phyloP scores from a whole-genome alignment of 345 rosid genomes.

The Murraya paniculata region DNA sequence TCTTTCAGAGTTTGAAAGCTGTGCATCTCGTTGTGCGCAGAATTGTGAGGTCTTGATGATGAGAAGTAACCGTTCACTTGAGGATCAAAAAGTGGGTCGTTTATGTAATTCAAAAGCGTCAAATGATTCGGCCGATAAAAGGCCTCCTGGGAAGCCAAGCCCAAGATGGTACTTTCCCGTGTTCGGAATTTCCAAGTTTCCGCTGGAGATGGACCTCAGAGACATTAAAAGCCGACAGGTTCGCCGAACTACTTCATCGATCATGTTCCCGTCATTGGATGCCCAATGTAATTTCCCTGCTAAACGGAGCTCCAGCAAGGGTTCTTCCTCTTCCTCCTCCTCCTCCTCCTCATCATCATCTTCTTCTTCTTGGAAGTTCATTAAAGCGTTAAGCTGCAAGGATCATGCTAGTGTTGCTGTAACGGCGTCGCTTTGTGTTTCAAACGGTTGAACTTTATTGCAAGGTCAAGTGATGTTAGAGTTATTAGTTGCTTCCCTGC shows the following conservation, averaged over 20 bases:
- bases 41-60: no score
- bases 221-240: constrained; percentile 67
- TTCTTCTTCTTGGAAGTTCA: constrained; percentile 38
- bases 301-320: constrained; percentile 28
- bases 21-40: neutral
- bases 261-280: constrained; percentile 34
- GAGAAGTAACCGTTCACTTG: neutral
- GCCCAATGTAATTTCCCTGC: constrained; percentile 13
- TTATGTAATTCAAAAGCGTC: neutral
- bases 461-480: no score
- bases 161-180: constrained; percentile 60
- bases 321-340: neutral
- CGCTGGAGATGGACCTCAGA: constrained; percentile 56
- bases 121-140: no score
- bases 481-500: no score
- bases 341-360: neutral
- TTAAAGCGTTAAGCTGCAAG: constrained; percentile 65
- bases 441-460: constrained; percentile 12
- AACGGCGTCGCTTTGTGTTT: constrained; percentile 47
- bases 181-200: constrained; percentile 62
- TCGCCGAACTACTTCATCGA: constrained; percentile 43
- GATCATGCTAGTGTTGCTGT: constrained; percentile 52
- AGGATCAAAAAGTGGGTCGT: neutral
- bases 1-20: neutral
- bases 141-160: no score